Percentiles rank a stretch among this genome's conserved stretches.
Evolutionary conservation across 257 asterid species (phyloP).

Genomic region (Nicotiana benthamiana): DNA sequence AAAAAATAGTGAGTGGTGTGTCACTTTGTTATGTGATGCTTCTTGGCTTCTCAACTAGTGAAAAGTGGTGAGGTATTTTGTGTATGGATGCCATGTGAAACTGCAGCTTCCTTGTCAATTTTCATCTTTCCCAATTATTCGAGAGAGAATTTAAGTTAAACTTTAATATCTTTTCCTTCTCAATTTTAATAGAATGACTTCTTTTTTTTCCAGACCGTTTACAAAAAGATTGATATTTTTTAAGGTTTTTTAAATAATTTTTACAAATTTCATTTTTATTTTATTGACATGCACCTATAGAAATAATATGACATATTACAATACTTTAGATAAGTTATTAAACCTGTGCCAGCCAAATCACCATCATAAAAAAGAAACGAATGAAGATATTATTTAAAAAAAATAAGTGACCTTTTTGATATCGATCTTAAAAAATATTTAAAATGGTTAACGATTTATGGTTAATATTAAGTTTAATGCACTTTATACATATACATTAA

Average conservation of each 20-base stretch:
- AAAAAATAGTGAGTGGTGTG: constrained; percentile 14
- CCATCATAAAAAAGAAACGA: neutral
- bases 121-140: constrained; percentile 16
- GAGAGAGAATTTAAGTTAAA: constrained; percentile 19
- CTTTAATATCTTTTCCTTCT: neutral
- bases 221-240: too few species aligned
- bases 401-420: neutral
- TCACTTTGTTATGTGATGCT: constrained; percentile 11
- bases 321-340: too few species aligned
- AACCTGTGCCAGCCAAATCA: neutral
- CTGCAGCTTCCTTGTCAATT: constrained; percentile 17
- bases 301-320: too few species aligned
- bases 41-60: neutral
- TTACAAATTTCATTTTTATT: too few species aligned
- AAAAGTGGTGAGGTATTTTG: constrained; percentile 3
- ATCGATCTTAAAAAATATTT: neutral
- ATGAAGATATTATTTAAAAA: neutral
- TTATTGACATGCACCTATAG: too few species aligned
- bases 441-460: neutral
- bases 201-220: too few species aligned
- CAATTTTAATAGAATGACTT: too few species aligned
- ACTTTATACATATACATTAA: neutral
- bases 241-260: too few species aligned
- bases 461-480: neutral
- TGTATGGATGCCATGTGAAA: constrained; percentile 54